A percentile compares a stretch with the other conserved stretches of the same genome.
These are phyloP conservation scores for Penicillium sp. DNA, from an alignment of 2,329 filamentous ascomycete species.

Conservation along the genomic window DNA sequence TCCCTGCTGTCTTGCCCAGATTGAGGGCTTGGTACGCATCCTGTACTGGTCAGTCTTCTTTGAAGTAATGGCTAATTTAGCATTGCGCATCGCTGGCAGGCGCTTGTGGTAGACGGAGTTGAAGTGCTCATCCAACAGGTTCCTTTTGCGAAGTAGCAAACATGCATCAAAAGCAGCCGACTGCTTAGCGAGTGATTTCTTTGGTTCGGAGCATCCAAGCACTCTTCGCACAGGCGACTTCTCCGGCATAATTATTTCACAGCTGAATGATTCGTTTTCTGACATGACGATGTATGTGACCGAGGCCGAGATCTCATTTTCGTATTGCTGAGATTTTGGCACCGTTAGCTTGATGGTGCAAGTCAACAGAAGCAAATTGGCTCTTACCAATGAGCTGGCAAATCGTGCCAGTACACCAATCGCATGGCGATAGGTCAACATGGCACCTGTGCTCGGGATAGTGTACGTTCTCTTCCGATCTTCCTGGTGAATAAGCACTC, in stretches of 20 bases:
- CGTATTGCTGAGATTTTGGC: conserved; percentile 32
- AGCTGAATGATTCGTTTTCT: conserved; percentile 55
- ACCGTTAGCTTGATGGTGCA: background rate
- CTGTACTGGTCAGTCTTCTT: conserved; percentile 65
- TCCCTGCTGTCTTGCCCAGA: conserved; percentile 54
- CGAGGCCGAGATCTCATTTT: conserved; percentile 41
- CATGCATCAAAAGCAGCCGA: conserved; percentile 83
- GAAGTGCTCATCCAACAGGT: conserved; percentile 64
- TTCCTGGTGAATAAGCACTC: conserved; percentile 49
- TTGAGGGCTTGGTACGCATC: conserved; percentile 68
- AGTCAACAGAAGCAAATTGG: background rate
- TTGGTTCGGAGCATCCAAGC: conserved; percentile 54
- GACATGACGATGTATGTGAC: conserved; percentile 55
- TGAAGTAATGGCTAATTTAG: conserved; percentile 67
- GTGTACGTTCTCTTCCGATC: conserved; percentile 47
- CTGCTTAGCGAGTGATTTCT: conserved; percentile 72
- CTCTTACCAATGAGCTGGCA: conserved; percentile 54
- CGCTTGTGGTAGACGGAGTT: conserved; percentile 63
- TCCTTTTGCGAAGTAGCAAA: conserved; percentile 55
- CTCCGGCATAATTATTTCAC: conserved; percentile 70
- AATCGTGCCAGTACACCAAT: conserved; percentile 65
- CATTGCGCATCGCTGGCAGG: conserved; percentile 77
- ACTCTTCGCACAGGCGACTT: conserved; percentile 61
- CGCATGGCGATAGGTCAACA: conserved; percentile 67
- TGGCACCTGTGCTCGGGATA: conserved; percentile 62